Evolutionary conservation across 108 stramenopile genomes (phyloP), one percentile per base, ranked within the genome.

Genomic region (Skeletonema marinoi): DNA sequence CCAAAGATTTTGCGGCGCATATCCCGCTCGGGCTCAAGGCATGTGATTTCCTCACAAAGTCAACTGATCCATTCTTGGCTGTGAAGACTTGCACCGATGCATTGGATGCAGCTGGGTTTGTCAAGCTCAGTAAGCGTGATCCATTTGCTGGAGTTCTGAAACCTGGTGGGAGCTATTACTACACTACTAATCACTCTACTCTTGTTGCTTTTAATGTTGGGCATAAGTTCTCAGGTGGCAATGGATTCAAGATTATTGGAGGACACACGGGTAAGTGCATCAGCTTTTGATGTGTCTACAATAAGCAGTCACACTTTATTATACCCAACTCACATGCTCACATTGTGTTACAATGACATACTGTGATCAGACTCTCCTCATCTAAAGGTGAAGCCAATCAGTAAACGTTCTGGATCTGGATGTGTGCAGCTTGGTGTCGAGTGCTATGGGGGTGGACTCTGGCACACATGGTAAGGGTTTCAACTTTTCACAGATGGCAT

Each of bases 141-240:
- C 87, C 65, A 60, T 83, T 65, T 68, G 78, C 32, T 25, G 80
- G 77, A 30, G 31, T 61, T 59, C 61, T 32, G 21, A 39, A 31
- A 19, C 42, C 30, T 69, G 73, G 72, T 35, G 97, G 98, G 25
- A 97, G 94, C 74, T 98, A 98, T 78, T 98, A 92, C 78, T 98
- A 95, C 84, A 97, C 96, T 1, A 74, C 95, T 4, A 94, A 98
- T 73, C 88, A 90, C 66, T 93, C 93, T 39, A 94, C 96, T 4
- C 58, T 98, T 59, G 93, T 98, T n/a, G 98, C 97, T 32, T 98
- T 98, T 80, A 78, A 86, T 16, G 96, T 98, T n/a, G 97, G 98
- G 25, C 80, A 77, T 13, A 74, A 89, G 42, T 88, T 79, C 77
- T 63, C 79, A 48, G 66, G 86, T 42, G 81, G 78, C 16, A 79